Evolutionary conservation across 768 basidiomycete species (phyloP), one percentile per base, ranked within the genome.

Genomic region (Hericium rajendrae): DNA sequence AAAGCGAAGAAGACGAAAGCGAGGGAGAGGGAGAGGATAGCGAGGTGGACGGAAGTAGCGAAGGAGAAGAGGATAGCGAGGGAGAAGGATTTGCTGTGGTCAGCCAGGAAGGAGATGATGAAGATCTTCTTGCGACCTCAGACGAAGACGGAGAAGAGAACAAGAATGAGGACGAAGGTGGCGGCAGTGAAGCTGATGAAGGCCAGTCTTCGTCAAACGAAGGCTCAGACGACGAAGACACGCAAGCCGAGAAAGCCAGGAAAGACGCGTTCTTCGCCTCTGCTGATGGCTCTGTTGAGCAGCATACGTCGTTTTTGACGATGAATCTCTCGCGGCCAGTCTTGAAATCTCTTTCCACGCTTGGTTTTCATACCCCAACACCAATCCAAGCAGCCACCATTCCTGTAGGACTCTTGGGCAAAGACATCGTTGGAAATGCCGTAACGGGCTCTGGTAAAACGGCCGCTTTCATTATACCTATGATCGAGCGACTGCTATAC

Each of bases 381-480:
- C 97, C 97, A 1, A 98, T 99, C 52, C 97, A 99, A 72, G 84
- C 90, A 2, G 85, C 90, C 46, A 88, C 94, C 12, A 91, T 99
- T 55, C 97, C 97, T 16, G 85, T 94, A 46, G 95, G 94, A 22
- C 80, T 99, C 18, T 70, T 94, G 22, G 97, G 97, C 53, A 94
- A 97, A 68, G 97, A 99, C 69, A 81, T 99, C 39, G 94, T 99
- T 54, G 97, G 95, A 37, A 87, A 83, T 58, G 95, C 97, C 18
- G 91, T 95, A 16, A 99, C 97, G 16, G 97, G 97, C 59, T 97
- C 94, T 4, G 97, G 97, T 59, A 99, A 99, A 76, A 99, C 97
- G 1, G 95, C 93, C 10, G 97, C 97, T 2, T 99, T 98, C 73
- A 86, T 88, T 66, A 85, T 98, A 58, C 97, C 97, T 41, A 88